Evolutionary conservation across 306 rosid species (phyloP).

Genomic region (Prunus fruticosa): DNA sequence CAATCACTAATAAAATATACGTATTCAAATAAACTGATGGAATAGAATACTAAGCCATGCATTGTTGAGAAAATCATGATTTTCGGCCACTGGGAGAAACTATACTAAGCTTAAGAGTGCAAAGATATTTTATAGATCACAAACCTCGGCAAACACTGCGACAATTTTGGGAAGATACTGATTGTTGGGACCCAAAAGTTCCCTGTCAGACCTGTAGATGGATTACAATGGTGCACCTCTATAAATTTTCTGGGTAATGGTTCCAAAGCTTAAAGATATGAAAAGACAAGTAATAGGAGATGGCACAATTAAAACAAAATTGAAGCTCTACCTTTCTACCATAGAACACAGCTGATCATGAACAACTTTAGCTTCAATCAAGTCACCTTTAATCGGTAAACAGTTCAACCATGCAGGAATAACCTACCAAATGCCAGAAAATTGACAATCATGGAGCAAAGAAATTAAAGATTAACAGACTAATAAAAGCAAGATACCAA

Average conservation of each 20-base stretch:
- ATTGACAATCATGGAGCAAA: neutral
- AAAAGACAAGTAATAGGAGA: neutral
- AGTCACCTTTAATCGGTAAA: slow-evolving; percentile 91
- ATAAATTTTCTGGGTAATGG: neutral
- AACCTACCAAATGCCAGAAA: slow-evolving; percentile 49
- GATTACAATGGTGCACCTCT: slow-evolving; percentile 4
- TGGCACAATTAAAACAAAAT: neutral
- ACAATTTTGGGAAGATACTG: slow-evolving; percentile 90
- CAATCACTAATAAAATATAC: neutral
- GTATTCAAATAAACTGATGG: neutral
- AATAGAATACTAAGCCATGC: neutral
- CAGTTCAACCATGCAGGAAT: slow-evolving; percentile 98
- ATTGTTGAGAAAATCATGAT: neutral
- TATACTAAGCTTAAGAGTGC: neutral
- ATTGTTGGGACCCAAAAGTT: slow-evolving; percentile 84
- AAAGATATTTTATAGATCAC: neutral
- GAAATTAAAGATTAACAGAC: neutral
- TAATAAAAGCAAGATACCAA: neutral
- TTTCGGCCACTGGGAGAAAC: neutral
- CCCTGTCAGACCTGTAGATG: slow-evolving; percentile 72
- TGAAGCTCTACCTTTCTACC: slow-evolving; percentile 70
- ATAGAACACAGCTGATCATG: slow-evolving; percentile 96
- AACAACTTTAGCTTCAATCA: slow-evolving; percentile 94
- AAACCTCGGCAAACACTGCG: slow-evolving; percentile 91
- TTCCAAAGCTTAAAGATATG: neutral